These are phyloP conservation scores for Leavenworthia alabamica DNA, from an alignment of 345 rosid species.

Conservation along the genomic window DNA sequence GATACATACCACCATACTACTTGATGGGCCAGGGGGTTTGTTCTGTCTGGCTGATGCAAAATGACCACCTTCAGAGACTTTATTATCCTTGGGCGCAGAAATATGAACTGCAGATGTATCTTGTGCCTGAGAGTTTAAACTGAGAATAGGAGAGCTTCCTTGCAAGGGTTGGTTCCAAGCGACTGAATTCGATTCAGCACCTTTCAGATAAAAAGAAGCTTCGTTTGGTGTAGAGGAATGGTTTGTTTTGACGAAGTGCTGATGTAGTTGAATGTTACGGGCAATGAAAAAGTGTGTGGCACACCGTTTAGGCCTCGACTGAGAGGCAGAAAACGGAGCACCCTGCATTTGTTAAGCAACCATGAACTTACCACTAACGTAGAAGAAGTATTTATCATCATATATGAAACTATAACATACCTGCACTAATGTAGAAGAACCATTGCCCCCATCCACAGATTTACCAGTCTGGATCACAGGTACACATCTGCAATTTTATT, in stretches of 20 bases:
- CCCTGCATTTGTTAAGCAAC: constrained; percentile 21
- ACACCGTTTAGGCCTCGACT: constrained; percentile 48
- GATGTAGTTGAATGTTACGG: constrained; percentile 44
- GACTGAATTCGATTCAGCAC: constrained; percentile 28
- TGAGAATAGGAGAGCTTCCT: constrained; percentile 29
- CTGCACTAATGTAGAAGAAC: constrained; percentile 33
- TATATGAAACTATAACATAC: constrained; percentile 23
- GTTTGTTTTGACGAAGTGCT: constrained; percentile 39
- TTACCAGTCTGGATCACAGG: constrained; percentile 31
- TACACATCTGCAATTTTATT: constrained; percentile 32
- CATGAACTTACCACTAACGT: neutral
- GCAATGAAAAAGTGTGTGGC: constrained; percentile 54
- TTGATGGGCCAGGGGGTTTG: constrained; percentile 30
- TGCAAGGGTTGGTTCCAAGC: constrained; percentile 31
- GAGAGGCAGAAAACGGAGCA: constrained; percentile 31
- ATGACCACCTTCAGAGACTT: constrained; percentile 31
- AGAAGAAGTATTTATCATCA: neutral
- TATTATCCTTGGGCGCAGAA: constrained; percentile 29
- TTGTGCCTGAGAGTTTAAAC: constrained; percentile 31
- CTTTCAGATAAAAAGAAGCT: constrained; percentile 26
- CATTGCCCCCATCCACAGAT: constrained; percentile 29
- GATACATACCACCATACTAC: constrained; percentile 39
- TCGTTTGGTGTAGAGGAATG: constrained; percentile 35
- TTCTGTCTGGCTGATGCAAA: constrained; percentile 22
- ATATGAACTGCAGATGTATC: constrained; percentile 20